Base-by-base conservation (phyloP, 2,329 filamentous ascomycete species). In the Thielaviopsis ethacetica region DNA sequence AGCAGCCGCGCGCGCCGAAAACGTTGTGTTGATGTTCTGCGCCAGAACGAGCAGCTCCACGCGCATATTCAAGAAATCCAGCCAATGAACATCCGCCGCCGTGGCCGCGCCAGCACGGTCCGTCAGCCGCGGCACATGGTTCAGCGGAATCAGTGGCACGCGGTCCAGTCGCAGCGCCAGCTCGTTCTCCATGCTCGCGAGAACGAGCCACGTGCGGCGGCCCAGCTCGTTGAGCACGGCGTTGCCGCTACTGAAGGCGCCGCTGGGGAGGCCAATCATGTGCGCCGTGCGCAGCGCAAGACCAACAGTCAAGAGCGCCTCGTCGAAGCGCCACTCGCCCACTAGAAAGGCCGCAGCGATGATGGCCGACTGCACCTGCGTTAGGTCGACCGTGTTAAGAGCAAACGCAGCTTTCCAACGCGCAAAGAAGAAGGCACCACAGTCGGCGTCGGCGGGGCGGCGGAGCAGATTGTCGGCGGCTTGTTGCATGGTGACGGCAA, bases 321-420 rank as follows among this genome's bases (percentile, higher is more conserved):
- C 58, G n/a, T 59, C 58, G 17, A 51, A 41, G n/a, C 30, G 53
- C 53, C 41, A 55, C 24, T 50, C 44, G 34, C 44, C 19, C 5
- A 51, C 30, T 7, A 59, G 27, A n/a, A 41, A 59, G 22, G 44
- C 41, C 4, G 38, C 10, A 6, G 53, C 53, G 9, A 59, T 34
- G n/a, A 59, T 56, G 22, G 58, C 58, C 19, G 58, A 59, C n/a
- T 59, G 58, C 21, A 59, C 53, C 53, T 59, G 58, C 6, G 19
- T 53, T 7, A 59, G 41, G 26, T 59, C 58, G 22, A 52, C 21
- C 5, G 53, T 38, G 21, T 59, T 53, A 5, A 21, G 41, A 4
- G 53, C 26, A 51, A 55, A 59, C 10, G 53, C 53, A 22, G 51
- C 44, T 44, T 55, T 56, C 58, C 58, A 59, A 5, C 58, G 44